phyloP scores from a whole-genome alignment of 352 stramenopile genomes.

The Pythium chondricola region DNA sequence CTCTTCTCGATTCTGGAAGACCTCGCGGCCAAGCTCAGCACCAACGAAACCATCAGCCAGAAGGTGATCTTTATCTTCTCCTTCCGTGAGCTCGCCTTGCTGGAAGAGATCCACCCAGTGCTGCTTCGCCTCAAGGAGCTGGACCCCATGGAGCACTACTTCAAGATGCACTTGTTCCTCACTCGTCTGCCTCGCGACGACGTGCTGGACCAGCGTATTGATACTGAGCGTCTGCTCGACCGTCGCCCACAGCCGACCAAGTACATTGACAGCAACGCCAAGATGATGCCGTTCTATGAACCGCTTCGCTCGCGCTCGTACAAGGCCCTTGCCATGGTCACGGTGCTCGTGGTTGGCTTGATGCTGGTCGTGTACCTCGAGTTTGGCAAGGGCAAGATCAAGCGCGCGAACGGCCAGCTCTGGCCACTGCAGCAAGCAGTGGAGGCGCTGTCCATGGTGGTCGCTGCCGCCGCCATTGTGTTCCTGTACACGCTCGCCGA shows the following conservation, averaged over 20 bases:
- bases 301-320: conserved; percentile 13
- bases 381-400: conserved; percentile 16
- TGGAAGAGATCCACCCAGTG: conserved; percentile 31
- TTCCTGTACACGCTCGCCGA: conserved; percentile 3
- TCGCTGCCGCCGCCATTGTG: background rate
- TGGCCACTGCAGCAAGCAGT: conserved; percentile 23
- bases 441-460: conserved; percentile 10
- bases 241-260: conserved; percentile 1
- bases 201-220: conserved; percentile 6
- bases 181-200: conserved; percentile 13
- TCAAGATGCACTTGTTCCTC: conserved; percentile 21
- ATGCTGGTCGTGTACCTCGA: conserved; percentile 11
- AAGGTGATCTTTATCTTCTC: conserved; percentile 30
- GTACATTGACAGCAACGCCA: background rate
- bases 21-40: conserved; percentile 16
- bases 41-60: conserved; percentile 9
- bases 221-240: conserved; percentile 7
- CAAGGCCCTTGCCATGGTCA: conserved; percentile 1
- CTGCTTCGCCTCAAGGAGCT: conserved; percentile 20
- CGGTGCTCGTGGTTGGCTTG: background rate
- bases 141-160: conserved; percentile 18
- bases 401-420: background rate
- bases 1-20: conserved; percentile 35
- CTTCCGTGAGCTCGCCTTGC: conserved; percentile 30
- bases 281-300: conserved; percentile 8